These are phyloP conservation scores for Acanthamoeba culbertsoni DNA, from an alignment of 208 protist genomes.

Conservation along the genomic window DNA sequence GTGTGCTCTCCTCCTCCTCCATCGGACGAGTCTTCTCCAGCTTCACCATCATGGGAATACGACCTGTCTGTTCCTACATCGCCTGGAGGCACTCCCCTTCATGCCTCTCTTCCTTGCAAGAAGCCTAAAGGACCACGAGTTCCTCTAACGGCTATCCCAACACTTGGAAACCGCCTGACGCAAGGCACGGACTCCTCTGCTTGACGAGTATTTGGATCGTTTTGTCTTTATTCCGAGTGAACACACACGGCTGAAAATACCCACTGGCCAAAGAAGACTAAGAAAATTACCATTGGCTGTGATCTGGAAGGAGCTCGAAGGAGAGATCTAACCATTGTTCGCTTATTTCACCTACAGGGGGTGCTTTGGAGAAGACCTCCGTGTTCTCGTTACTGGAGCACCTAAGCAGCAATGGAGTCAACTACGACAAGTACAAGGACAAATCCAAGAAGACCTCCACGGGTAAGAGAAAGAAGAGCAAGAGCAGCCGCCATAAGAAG, in stretches of 20 bases:
- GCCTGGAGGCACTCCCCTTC: neutral
- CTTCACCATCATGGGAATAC: neutral
- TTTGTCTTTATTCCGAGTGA: too few species aligned
- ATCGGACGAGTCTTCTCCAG: neutral
- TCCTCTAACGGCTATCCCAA: neutral
- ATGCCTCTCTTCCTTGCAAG: neutral
- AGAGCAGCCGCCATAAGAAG: neutral
- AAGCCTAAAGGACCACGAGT: neutral
- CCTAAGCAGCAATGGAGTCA: neutral
- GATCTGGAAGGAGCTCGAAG: neutral
- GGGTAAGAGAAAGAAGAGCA: neutral
- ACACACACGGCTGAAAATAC: too few species aligned
- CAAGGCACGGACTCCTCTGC: neutral
- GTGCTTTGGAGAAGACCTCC: neutral
- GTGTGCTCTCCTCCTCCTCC: neutral
- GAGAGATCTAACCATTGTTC: too few species aligned
- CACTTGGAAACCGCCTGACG: neutral
- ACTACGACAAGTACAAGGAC: neutral
- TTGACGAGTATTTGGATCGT: too few species aligned
- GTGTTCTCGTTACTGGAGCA: neutral
- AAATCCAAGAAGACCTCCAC: neutral
- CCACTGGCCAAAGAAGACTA: neutral
- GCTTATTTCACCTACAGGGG: neutral
- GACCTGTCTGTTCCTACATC: neutral
- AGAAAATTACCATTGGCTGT: neutral